phyloP scores from a whole-genome alignment of 352 stramenopile species.

The Globisporangium takayamanum region DNA sequence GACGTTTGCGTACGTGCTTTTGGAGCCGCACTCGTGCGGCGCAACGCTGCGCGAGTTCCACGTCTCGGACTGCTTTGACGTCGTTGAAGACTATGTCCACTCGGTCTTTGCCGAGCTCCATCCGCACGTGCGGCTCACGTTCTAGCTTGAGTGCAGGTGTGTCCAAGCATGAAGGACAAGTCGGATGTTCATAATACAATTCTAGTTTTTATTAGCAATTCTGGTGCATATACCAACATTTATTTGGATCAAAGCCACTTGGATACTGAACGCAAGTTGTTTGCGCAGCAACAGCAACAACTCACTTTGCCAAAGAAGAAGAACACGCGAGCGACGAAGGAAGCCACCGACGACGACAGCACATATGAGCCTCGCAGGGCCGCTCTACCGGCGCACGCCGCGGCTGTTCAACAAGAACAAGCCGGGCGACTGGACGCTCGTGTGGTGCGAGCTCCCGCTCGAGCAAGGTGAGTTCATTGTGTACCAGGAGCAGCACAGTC shows the following conservation, averaged over 20 bases:
- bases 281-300: background rate
- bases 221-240: background rate
- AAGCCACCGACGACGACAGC: background rate
- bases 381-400: constrained; percentile 63
- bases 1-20: constrained; percentile 59
- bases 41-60: constrained; percentile 36
- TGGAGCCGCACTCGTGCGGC: constrained; percentile 36
- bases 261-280: background rate
- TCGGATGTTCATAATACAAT: background rate
- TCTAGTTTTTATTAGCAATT: background rate
- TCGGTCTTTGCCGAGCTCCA: constrained; percentile 57
- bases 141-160: constrained; percentile 12
- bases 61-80: constrained; percentile 69
- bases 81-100: constrained; percentile 65
- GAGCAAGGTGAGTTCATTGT: constrained; percentile 68
- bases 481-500: constrained; percentile 49
- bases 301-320: background rate
- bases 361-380: constrained; percentile 55
- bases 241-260: background rate
- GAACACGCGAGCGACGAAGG: background rate
- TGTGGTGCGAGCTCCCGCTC: constrained; percentile 68
- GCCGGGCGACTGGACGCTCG: constrained; percentile 67
- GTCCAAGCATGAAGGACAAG: background rate
- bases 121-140: constrained; percentile 30
- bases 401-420: constrained; percentile 69